Evolutionary conservation across 129 eudicot species (phyloP).

Genomic region (Helichrysum umbraculigerum): DNA sequence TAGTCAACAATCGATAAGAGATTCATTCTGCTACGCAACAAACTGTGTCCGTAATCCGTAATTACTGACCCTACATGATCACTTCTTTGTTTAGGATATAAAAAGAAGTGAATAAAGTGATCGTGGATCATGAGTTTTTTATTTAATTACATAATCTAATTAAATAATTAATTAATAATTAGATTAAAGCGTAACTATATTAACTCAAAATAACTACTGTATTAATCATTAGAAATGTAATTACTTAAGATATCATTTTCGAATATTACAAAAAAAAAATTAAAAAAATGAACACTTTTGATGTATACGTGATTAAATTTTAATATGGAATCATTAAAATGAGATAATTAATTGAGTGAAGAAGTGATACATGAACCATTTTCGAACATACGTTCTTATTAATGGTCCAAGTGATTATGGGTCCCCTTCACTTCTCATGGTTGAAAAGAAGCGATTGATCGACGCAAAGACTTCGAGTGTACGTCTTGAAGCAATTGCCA

Average conservation of each 20-base stretch:
- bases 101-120: neutral
- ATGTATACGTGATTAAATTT: too few species aligned
- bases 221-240: too few species aligned
- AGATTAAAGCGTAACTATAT: neutral
- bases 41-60: slow-evolving; percentile 15
- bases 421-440: neutral
- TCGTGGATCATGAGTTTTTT: neutral
- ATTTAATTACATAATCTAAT: neutral
- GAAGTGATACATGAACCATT: too few species aligned
- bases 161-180: neutral
- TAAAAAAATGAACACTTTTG: too few species aligned
- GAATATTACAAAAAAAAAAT: too few species aligned
- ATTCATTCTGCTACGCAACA: slow-evolving; percentile 30
- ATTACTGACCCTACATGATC: slow-evolving; percentile 12
- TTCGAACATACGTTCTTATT: neutral
- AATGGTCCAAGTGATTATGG: neutral
- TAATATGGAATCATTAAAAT: too few species aligned
- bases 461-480: neutral
- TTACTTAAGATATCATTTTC: too few species aligned
- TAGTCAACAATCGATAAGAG: slow-evolving; percentile 10
- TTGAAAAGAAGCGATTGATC: neutral
- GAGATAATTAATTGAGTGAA: too few species aligned
- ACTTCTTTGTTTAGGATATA: neutral
- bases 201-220: too few species aligned
- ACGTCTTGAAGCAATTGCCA: neutral